Evolutionary conservation across 1,139 yeast species (phyloP), one percentile per base, ranked within the genome.

Genomic region (Hyphopichia pseudoburtonii): DNA sequence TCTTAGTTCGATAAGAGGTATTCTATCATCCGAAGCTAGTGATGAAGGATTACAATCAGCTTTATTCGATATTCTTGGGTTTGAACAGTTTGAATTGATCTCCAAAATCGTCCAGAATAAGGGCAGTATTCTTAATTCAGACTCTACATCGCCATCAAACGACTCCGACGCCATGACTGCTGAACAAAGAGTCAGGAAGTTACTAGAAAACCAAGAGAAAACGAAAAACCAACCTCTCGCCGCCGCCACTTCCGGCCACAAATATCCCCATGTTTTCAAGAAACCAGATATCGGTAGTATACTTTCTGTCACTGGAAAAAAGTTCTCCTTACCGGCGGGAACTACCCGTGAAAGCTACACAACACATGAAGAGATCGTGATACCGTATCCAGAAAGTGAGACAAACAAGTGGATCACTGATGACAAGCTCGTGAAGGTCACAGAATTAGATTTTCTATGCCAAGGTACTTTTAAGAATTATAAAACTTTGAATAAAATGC

Each of bases 221-320:
- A 76, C 80, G 1, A 76, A 74, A 47, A 76, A 75, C 49, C 70
- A 73, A 33, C 64, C 73, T 35, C 53, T 85, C 37, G 64, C 69
- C 28, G 76, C 76, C 16, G 73, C 73, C 37, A 56, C 64, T 24
- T 59, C 68, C 2, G 67, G 66, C 19, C 75, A 75, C 27, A 68
- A 77, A 42, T 92, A 88, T 50, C 97, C 97, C 0, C 95, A 94
- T 64, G 97, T 94, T 1, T 92, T 73, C 57, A 79, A 86, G 44
- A 71, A 83, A 32, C 78, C 76, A 36, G 89, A 82, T 35, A 77
- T 81, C 1, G 86, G 86, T 3, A 75, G 45, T 12, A 61, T 78
- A 40, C 78, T 86, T 10, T 84, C 92, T 1, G 78, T 87, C 32
- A 79, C 87, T 14, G 97, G 97, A 1, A 85, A 85, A 41, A 84